Evolutionary conservation across 2,329 filamentous ascomycete genomes (phyloP), one percentile per base, ranked within the genome.

Genomic region (Capronia americana): DNA sequence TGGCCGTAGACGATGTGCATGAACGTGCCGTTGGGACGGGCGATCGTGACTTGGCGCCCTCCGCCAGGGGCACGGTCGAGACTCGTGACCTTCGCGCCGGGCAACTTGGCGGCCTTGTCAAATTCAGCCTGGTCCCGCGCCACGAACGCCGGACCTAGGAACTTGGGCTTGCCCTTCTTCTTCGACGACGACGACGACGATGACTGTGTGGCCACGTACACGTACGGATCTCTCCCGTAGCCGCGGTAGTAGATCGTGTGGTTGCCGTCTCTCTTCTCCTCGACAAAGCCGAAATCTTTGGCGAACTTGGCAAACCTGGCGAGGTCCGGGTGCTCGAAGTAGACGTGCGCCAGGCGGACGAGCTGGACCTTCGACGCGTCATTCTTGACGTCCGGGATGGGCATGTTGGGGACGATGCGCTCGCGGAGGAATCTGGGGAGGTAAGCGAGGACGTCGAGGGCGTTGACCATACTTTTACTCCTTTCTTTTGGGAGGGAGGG

Each of bases 201-300:
- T 78, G 65, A 81, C 79, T 56, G 85, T 79, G 71, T 84, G 84
- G 86, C 82, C 69, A 85, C 86, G 53, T 88, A 80, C 1, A 88
- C 78, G 73, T 87, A 88, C 10, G 86, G 86, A 69, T 89, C 86
- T 8, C 77, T 77, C 11, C 87, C 86, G 72, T 88, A 89, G 28
- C 87, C 87, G 46, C 85, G 83, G 75, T 83, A 88, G 78, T 85
- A 90, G 48, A 85, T 83, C 63, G 77, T 80, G 51, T 82, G 77
- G 34, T 78, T 80, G 1, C 53, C 64, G 0, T 65, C 64, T 26
- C 28, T 51, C 24, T 70, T 62, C 4, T 65, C 74, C 46, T 73
- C 67, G 1, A 71, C 61, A 6, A 78, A 72, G 10, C 77, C 76
- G 61, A 78, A 78, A 57, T 77, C 77, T 0, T 58, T 50, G 2